Base-by-base conservation (phyloP, 352 stramenopile species). In the Pythium biforme region DNA sequence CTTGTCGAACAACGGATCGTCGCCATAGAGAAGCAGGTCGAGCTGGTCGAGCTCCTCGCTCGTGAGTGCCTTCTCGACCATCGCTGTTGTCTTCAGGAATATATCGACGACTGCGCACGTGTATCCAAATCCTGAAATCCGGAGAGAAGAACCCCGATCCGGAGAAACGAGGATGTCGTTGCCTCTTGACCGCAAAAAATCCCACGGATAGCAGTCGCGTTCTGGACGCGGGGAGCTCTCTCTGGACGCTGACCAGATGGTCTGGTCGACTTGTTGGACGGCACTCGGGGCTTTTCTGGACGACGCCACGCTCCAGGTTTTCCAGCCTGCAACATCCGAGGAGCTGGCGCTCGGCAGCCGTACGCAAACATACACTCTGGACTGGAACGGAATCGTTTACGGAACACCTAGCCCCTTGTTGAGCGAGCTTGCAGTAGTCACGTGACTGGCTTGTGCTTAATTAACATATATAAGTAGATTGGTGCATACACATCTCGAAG, bases 1-100 rank as follows among this genome's bases (percentile, higher is more conserved):
- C 40, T 64, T 55, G 31, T 64, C 33, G 40, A 70, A 50, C 1
- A 55, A 17, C 4, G 33, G 19, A 41, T 65, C 63, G 22, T 59
- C 53, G 15, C 40, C 51, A 12, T 63, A 70, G 23, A 70, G 63
- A 19, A 62, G 46, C 50, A 60, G 34, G 17, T 68, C 52, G 33
- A 68, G 31, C 34, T 62, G 61, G 27, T 58, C 61, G 19, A 68
- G 53, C 53, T 68, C 61, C 22, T 62, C 33, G 22, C 19, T 25
- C 61, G 61, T 70, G 23, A 62, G 56, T 41, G 20, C 41, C 22
- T 46, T 33, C 53, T 59, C 51, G 10, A 60, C 58, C 48, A 55
- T 48, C 19, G 29, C 53, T 17, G 15, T 8, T n/a, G 12, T 19
- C 17, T n/a, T 20, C 37, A 1, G 2, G 37, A 20, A 14, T 5